Evolutionary conservation across 2,329 filamentous ascomycete genomes (phyloP).

Genomic region (Diaporthe capsici): DNA sequence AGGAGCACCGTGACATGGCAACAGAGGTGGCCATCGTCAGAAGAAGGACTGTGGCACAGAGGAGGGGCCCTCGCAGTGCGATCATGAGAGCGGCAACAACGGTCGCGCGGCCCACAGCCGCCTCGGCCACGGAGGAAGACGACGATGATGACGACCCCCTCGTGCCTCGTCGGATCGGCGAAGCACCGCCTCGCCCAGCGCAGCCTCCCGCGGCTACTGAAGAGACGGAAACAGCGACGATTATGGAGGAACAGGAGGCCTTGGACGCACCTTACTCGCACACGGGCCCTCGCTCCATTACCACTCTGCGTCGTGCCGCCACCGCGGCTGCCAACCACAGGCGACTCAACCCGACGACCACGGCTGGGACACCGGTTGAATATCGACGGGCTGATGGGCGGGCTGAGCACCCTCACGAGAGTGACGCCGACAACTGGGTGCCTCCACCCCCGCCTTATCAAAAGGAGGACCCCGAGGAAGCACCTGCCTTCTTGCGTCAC

Average conservation of each 20-base stretch:
- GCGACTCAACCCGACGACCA: conserved; percentile 72
- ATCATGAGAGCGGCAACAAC: conserved; percentile 66
- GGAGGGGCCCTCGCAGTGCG: conserved; percentile 62
- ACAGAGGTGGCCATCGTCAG: conserved; percentile 85
- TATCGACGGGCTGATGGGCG: conserved; percentile 79
- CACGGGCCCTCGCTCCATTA: conserved; percentile 77
- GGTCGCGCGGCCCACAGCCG: conserved; percentile 52
- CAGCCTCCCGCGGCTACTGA: conserved; percentile 48
- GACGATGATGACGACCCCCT: conserved; percentile 66
- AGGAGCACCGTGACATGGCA: conserved; percentile 81
- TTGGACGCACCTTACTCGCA: conserved; percentile 82
- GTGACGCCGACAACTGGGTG: conserved; percentile 90
- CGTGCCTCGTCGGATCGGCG: conserved; percentile 63
- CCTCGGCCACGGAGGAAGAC: conserved; percentile 46
- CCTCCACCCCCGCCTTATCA: conserved; percentile 87
- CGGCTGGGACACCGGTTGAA: conserved; percentile 65
- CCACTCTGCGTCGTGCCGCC: conserved; percentile 79
- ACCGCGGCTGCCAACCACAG: conserved; percentile 83
- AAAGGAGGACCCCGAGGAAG: conserved; percentile 71
- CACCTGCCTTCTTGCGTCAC: conserved; percentile 70
- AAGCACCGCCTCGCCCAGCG: conserved; percentile 46
- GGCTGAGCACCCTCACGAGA: conserved; percentile 84
- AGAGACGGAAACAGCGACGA: conserved; percentile 60
- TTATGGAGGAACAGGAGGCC: conserved; percentile 71
- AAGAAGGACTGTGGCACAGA: conserved; percentile 78